phyloP scores from a whole-genome alignment of 1,139 yeast species.

The Yamadazyma triangularis region DNA sequence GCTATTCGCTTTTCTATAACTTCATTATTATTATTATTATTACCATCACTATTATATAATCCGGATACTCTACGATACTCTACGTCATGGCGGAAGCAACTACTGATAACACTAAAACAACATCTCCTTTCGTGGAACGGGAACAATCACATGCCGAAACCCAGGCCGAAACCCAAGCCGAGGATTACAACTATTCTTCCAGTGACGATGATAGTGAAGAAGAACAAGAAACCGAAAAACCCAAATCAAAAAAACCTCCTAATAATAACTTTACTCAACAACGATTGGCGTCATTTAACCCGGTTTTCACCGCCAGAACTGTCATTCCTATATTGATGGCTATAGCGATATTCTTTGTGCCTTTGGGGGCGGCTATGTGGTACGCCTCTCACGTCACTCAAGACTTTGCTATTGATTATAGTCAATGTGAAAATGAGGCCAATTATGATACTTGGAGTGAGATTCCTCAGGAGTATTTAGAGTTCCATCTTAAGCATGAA shows the following conservation, averaged over 20 bases:
- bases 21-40: too few species aligned
- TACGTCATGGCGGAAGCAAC: too few species aligned
- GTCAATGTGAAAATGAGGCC: conserved; percentile 66
- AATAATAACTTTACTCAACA: conserved; percentile 66
- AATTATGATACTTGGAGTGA: conserved; percentile 46
- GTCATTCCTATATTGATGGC: conserved; percentile 76
- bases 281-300: conserved; percentile 43
- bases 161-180: too few species aligned
- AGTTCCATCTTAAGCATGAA: conserved; percentile 45
- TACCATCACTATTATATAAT: too few species aligned
- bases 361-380: conserved; percentile 88
- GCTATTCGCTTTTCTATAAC: too few species aligned
- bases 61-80: too few species aligned
- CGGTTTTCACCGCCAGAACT: conserved; percentile 86
- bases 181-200: conserved; percentile 1
- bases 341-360: conserved; percentile 80
- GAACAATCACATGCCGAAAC: too few species aligned
- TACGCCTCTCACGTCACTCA: conserved; percentile 74
- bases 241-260: conserved; percentile 49
- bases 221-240: conserved; percentile 17
- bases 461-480: conserved; percentile 58
- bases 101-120: too few species aligned
- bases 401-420: conserved; percentile 77
- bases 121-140: too few species aligned
- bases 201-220: conserved; percentile 11